phyloP scores from a whole-genome alignment of 345 rosid genomes.

The Citropsis articulata region DNA sequence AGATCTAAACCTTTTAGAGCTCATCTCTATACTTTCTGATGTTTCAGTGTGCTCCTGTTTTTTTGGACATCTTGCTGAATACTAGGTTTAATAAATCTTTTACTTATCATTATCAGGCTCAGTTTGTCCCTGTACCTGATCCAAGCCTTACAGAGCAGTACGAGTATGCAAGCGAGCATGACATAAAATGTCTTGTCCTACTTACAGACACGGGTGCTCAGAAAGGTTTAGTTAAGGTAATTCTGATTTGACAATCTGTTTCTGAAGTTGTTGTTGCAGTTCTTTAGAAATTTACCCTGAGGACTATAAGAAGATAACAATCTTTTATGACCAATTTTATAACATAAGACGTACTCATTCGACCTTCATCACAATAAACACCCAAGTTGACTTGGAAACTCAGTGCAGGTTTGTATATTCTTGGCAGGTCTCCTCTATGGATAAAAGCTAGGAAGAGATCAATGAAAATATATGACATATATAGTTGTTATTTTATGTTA shows the following conservation, averaged over 20 bases:
- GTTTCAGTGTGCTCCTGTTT: background rate
- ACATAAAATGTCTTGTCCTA: slow-evolving; percentile 82
- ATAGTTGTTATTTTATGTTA: background rate
- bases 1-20: background rate
- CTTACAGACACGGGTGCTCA: slow-evolving; percentile 76
- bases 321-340: too few relatives aligned
- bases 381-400: background rate
- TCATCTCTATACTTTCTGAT: background rate
- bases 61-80: background rate
- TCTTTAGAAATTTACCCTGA: background rate
- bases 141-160: slow-evolving; percentile 97
- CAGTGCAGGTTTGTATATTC: background rate
- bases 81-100: background rate
- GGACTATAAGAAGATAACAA: background rate
- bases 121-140: slow-evolving; percentile 80
- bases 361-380: too few relatives aligned
- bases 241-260: background rate
- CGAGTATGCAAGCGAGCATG: slow-evolving; percentile 92
- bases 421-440: background rate
- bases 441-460: background rate
- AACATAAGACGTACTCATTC: too few relatives aligned
- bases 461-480: background rate
- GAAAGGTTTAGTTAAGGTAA: slow-evolving; percentile 75
- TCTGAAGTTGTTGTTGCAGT: background rate
- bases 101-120: slow-evolving; percentile 53